phyloP scores from a whole-genome alignment of 352 stramenopile species.

The Phytophthora multivora region DNA sequence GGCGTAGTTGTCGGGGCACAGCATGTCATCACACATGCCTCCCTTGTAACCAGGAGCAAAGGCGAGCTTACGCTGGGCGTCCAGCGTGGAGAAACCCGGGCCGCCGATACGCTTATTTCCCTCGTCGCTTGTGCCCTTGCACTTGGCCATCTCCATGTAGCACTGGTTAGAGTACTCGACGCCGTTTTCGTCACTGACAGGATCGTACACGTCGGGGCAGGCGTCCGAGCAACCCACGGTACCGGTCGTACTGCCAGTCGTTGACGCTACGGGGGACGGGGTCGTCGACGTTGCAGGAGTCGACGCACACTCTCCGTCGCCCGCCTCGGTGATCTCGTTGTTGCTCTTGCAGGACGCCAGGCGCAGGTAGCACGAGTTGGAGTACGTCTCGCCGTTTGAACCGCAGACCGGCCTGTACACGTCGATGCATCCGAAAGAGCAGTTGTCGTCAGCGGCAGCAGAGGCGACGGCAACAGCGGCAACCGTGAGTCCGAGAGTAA shows the following conservation, averaged over 20 bases:
- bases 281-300: constrained; percentile 13
- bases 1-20: constrained; percentile 28
- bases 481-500: constrained; percentile 14
- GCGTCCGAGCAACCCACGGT: constrained; percentile 3
- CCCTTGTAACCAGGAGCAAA: constrained; percentile 19
- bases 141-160: constrained; percentile 37
- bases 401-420: constrained; percentile 42
- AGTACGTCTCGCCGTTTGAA: constrained; percentile 53
- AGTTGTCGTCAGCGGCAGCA: constrained; percentile 5
- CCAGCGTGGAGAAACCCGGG: constrained; percentile 1
- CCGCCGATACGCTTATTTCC: constrained; percentile 1
- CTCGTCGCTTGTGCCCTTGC: constrained; percentile 21
- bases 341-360: constrained; percentile 37
- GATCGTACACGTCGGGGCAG: constrained; percentile 25
- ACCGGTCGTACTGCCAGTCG: neutral
- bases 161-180: constrained; percentile 44
- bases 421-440: constrained; percentile 24
- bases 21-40: constrained; percentile 9
- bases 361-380: constrained; percentile 36
- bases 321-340: constrained; percentile 17
- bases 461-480: constrained; percentile 2
- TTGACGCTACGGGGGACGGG: neutral
- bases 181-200: constrained; percentile 38
- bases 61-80: constrained; percentile 12
- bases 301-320: constrained; percentile 30